Conservation (phyloP, 2,329 filamentous ascomycete species). For the Tetracladium maxilliforme region DNA sequence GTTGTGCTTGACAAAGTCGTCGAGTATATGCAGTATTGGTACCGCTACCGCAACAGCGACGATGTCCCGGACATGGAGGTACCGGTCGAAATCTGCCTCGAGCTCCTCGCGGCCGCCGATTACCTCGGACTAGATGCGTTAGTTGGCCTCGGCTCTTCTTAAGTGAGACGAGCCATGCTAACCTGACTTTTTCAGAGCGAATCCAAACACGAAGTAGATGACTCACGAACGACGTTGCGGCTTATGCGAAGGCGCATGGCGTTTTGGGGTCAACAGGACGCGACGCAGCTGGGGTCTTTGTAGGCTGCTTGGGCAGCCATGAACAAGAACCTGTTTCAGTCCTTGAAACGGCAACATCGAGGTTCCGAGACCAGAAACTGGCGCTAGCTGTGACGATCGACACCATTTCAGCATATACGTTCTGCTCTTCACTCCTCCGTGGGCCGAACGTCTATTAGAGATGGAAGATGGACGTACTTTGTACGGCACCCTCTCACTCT, state of each 20-base stretch:
- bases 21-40: constrained; percentile 75
- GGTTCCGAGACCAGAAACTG: too few species aligned
- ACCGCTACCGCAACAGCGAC: constrained; percentile 53
- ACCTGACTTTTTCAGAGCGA: constrained; percentile 3
- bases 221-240: too few species aligned
- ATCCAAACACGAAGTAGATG: not conserved
- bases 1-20: constrained; percentile 66
- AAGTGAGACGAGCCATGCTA: not conserved
- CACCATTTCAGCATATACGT: constrained; percentile 20
- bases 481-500: too few species aligned
- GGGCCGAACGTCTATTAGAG: constrained; percentile 17
- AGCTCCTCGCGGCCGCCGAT: constrained; percentile 64
- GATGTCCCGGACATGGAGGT: constrained; percentile 73
- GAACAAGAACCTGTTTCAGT: constrained; percentile 1
- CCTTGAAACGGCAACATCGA: too few species aligned
- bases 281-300: constrained; percentile 1
- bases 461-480: too few species aligned
- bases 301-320: not conserved
- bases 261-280: too few species aligned
- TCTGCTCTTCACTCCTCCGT: constrained; percentile 12
- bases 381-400: too few species aligned
- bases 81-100: constrained; percentile 62
- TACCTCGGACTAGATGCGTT: constrained; percentile 33
- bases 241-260: too few species aligned
- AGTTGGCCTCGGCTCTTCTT: constrained; percentile 1